Conservation (phyloP, 1,139 yeast species). For the Suhomyces yuchorum region DNA sequence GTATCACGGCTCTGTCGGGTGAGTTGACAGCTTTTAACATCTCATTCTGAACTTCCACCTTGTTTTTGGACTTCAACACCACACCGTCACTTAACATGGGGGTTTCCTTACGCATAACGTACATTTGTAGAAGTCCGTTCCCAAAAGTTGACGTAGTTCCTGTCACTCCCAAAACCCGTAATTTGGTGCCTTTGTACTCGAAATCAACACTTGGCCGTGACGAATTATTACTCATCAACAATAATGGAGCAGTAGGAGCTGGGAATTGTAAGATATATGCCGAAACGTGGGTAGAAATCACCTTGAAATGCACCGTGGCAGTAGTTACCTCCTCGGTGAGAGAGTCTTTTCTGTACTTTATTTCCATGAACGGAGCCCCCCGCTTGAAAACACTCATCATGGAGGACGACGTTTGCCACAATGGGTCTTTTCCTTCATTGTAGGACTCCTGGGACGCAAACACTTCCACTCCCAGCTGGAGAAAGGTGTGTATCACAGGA, state of each 20-base stretch:
- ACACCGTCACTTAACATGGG: constrained; percentile 30
- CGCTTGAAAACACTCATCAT: constrained; percentile 35
- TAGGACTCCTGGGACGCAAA: constrained; percentile 25
- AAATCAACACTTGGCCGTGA: constrained; percentile 40
- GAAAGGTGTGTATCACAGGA: constrained; percentile 7
- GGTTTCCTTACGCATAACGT: constrained; percentile 26
- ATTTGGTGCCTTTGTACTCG: constrained; percentile 29
- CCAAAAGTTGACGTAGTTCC: constrained; percentile 46
- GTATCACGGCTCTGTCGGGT: constrained; percentile 17
- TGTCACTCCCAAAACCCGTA: constrained; percentile 38
- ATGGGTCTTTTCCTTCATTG: constrained; percentile 11
- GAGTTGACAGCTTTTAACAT: constrained; percentile 15
- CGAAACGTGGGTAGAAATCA: constrained; percentile 36
- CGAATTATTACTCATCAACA: constrained; percentile 35
- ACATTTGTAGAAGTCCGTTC: constrained; percentile 33
- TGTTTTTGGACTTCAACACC: constrained; percentile 9
- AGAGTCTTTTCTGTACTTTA: constrained; percentile 21
- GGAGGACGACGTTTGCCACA: constrained; percentile 29
- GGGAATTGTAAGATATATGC: constrained; percentile 36
- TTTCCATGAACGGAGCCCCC: constrained; percentile 37
- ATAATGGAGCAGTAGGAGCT: constrained; percentile 20
- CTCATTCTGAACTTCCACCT: constrained; percentile 10
- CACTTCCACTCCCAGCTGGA: constrained; percentile 33
- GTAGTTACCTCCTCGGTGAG: constrained; percentile 13
- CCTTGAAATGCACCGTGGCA: constrained; percentile 33